Conservation (phyloP, 2,329 filamentous ascomycete genomes). For the Trichoderma citrinoviride region DNA sequence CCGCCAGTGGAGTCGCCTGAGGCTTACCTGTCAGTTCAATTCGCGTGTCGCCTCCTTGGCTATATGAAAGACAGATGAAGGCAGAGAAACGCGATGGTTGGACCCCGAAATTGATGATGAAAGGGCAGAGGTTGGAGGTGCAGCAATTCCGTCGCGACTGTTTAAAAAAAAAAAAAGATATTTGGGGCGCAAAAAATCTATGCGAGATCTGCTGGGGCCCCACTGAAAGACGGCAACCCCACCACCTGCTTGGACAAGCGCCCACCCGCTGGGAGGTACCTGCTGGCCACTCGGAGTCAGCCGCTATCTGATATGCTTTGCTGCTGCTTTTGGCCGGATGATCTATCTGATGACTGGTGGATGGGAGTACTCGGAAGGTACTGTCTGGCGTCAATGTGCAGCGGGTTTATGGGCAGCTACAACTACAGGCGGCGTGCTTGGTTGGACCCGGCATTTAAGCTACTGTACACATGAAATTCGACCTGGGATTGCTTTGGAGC, state of each 20-base stretch:
- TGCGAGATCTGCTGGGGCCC: slow-evolving; percentile 18
- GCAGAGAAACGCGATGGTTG: background rate
- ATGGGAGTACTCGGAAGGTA: background rate
- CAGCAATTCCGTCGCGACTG: slow-evolving; percentile 23
- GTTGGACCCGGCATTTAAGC: no score
- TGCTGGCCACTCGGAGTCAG: background rate
- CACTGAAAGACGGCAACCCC: slow-evolving; percentile 19
- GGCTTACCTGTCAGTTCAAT: background rate
- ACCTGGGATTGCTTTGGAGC: no score
- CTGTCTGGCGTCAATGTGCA: background rate
- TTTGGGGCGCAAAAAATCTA: slow-evolving; percentile 22
- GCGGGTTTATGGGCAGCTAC: background rate
- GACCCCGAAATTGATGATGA: background rate
- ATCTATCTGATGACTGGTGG: background rate
- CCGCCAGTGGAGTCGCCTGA: background rate
- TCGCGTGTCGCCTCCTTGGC: background rate
- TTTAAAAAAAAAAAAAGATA: slow-evolving; percentile 10
- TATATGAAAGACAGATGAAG: background rate
- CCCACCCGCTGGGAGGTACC: slow-evolving; percentile 1
- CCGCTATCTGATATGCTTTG: background rate
- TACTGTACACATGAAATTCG: no score
- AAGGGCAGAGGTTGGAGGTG: slow-evolving; percentile 23
- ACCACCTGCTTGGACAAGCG: slow-evolving; percentile 9
- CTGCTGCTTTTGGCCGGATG: background rate
- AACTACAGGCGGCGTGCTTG: background rate